phyloP scores from a whole-genome alignment of 352 stramenopile genomes.

The Globisporangium lucens region DNA sequence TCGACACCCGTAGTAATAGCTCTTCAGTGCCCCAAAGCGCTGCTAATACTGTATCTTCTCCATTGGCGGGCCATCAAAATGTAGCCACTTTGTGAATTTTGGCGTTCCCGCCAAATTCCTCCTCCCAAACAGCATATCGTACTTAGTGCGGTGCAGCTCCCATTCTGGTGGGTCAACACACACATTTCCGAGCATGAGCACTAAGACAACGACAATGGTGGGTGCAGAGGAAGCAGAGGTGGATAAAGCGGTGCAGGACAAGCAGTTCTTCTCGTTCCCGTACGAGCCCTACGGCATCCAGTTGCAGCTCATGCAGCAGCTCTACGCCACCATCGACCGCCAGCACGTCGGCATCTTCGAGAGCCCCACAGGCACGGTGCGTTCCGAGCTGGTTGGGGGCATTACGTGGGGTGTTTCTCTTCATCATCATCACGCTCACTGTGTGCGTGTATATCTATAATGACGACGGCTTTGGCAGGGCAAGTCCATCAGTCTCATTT shows the following conservation, averaged over 20 bases:
- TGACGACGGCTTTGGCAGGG: slow-evolving; percentile 33
- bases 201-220: neutral
- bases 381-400: neutral
- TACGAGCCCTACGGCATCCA: slow-evolving; percentile 91
- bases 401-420: neutral
- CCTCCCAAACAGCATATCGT: neutral
- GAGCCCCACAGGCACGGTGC: slow-evolving; percentile 88
- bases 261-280: slow-evolving; percentile 84
- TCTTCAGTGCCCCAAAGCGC: too few relatives aligned
- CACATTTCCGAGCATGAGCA: neutral
- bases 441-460: neutral
- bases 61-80: neutral
- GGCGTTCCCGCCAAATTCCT: neutral
- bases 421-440: neutral
- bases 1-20: too few relatives aligned
- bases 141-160: neutral
- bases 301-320: slow-evolving; percentile 82
- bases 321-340: slow-evolving; percentile 79
- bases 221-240: neutral
- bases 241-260: slow-evolving; percentile 24
- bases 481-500: slow-evolving; percentile 92
- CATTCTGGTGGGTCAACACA: neutral
- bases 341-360: slow-evolving; percentile 90
- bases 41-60: too few relatives aligned
- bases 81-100: neutral